Percentiles rank a stretch among this genome's conserved stretches.
Conservation (phyloP, 768 basidiomycete genomes). For the Hericium alpestre region DNA sequence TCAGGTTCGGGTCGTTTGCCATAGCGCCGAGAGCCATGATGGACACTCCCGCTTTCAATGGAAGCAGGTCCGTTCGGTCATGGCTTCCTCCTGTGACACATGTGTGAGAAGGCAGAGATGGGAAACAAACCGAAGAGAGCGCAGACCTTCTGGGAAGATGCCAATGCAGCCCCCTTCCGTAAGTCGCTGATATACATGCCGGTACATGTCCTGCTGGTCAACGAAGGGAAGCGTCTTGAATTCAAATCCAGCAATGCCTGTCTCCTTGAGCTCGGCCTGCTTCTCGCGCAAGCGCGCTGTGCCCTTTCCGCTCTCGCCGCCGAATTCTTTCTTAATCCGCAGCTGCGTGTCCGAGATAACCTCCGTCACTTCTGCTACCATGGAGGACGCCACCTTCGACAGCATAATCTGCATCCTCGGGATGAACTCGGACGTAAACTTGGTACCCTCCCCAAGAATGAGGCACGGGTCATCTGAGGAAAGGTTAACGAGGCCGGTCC, state of each 20-base stretch:
- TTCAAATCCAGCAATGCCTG: conserved; percentile 51
- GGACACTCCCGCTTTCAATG: conserved; percentile 94
- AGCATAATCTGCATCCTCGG: conserved; percentile 82
- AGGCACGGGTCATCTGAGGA: conserved; percentile 69
- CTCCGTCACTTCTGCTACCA: conserved; percentile 75
- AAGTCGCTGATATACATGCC: conserved; percentile 79
- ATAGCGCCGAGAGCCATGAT: conserved; percentile 98
- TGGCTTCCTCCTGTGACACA: conserved; percentile 77
- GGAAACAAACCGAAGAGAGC: neutral
- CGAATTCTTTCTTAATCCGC: conserved; percentile 78
- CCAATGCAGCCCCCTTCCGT: conserved; percentile 85
- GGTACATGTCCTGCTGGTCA: conserved; percentile 92
- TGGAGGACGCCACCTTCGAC: conserved; percentile 66
- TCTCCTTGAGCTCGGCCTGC: conserved; percentile 43
- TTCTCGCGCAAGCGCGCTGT: conserved; percentile 60
- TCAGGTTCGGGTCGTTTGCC: conserved; percentile 76
- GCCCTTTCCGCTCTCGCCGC: conserved; percentile 67
- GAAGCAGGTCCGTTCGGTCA: conserved; percentile 91
- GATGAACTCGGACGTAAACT: conserved; percentile 60
- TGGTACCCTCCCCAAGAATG: conserved; percentile 71
- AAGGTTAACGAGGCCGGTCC: conserved; percentile 60
- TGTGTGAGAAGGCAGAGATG: neutral
- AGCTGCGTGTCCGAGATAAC: conserved; percentile 83
- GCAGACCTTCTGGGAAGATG: conserved; percentile 92
- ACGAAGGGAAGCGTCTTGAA: conserved; percentile 83